These are phyloP conservation scores for Petunia hybrid DNA, from an alignment of 305 asterid genomes.

Conservation along the genomic window DNA sequence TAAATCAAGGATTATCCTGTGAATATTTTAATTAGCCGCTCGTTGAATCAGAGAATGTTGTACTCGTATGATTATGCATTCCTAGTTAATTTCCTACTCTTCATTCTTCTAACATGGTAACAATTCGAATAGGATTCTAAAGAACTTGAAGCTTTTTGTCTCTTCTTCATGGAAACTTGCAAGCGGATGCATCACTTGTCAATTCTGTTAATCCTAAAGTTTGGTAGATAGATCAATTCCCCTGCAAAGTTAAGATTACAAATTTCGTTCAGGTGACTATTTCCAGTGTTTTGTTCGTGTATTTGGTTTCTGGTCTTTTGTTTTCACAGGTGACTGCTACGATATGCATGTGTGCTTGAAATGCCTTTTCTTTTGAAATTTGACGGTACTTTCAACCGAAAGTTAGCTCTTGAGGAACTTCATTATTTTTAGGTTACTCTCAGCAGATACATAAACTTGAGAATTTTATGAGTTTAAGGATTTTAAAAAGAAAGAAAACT, in stretches of 20 bases:
- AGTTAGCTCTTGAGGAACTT: too few relatives aligned
- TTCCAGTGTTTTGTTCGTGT: background rate
- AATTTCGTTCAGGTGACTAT: background rate
- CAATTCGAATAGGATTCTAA: background rate
- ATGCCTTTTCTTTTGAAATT: too few relatives aligned
- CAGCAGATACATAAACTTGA: too few relatives aligned
- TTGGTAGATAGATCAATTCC: background rate
- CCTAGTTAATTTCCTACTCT: background rate
- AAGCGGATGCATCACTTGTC: background rate
- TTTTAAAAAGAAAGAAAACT: too few relatives aligned
- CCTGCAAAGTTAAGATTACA: background rate
- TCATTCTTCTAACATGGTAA: background rate
- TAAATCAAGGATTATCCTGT: background rate
- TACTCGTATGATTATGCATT: background rate
- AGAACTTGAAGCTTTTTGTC: background rate
- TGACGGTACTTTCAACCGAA: too few relatives aligned
- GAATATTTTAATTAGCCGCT: background rate
- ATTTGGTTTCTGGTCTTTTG: constrained; percentile 1
- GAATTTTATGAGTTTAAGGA: too few relatives aligned
- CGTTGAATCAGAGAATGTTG: background rate
- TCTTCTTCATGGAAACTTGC: background rate
- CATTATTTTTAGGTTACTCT: too few relatives aligned
- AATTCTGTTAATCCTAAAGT: background rate
- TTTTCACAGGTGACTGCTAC: background rate
- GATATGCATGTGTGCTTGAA: background rate